Evolutionary conservation across 805 yeast species (phyloP).

Genomic region (Kodamaea kaohsiungensis): DNA sequence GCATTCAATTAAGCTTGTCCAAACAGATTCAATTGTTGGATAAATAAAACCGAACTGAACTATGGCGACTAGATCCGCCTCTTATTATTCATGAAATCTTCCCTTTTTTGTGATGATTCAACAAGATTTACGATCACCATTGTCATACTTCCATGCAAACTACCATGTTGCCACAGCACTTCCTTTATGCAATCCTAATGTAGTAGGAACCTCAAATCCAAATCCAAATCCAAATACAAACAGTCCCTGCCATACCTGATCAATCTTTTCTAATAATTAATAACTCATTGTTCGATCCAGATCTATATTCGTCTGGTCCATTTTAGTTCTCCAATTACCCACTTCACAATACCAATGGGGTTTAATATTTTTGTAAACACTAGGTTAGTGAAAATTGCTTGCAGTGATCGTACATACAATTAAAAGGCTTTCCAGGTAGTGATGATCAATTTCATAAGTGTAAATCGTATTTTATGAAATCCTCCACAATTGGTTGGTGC

Average conservation of each 20-base stretch:
- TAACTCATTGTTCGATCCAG: neutral
- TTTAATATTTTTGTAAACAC: neutral
- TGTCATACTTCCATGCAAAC: too few relatives aligned
- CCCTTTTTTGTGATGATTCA: too few relatives aligned
- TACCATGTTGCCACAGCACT: neutral
- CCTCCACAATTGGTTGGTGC: too few relatives aligned
- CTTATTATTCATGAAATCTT: too few relatives aligned
- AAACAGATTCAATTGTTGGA: too few relatives aligned
- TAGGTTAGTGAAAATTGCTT: neutral
- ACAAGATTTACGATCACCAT: too few relatives aligned
- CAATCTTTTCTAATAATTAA: neutral
- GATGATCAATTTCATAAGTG: too few relatives aligned
- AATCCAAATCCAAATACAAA: neutral
- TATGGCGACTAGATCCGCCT: too few relatives aligned
- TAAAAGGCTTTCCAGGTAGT: neutral
- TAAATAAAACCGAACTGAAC: too few relatives aligned
- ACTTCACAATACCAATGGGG: neutral
- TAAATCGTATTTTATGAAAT: too few relatives aligned
- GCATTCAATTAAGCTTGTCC: too few relatives aligned
- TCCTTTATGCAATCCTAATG: too few relatives aligned
- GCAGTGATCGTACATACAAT: neutral
- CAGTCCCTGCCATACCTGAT: neutral
- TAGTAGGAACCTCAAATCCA: neutral
- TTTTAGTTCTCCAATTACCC: neutral
- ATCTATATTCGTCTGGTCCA: neutral